Base-by-base conservation (phyloP, 1,139 yeast species). In the Hansenula lynferdii region DNA sequence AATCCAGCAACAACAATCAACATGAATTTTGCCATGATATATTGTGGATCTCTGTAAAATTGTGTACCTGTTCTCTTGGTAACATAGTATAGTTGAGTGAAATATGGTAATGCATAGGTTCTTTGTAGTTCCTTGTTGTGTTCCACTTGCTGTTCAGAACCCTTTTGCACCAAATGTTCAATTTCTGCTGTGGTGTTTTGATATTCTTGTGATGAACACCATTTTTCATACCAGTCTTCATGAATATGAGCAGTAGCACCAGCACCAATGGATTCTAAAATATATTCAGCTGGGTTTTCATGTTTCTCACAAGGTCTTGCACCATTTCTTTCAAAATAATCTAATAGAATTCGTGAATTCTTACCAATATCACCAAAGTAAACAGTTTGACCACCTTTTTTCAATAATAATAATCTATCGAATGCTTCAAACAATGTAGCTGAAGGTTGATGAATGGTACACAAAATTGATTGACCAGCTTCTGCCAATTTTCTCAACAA, bases 201-300 rank as follows among this genome's bases (percentile, higher is more conserved):
- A 45, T 39, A 59, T 40, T 61, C 59, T 7, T 53, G 44, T 20
- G 75, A 69, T 4, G 50, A 40, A 4, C 42, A 47, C 78, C 80
- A 73, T 25, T 69, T 57, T n/a, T 67, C 66, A 51, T 58, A 58
- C 77, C 77, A 72, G 49, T 72, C 68, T 41, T 59, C 54, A 16
- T 54, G 53, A 16, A 65, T 61, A 29, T 56, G 32, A 11, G 77
- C 75, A 54, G 63, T 56, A 6, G 75, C 74, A 69, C 81, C 82
- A n/a, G 81, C 82, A 38, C 81, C 82, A 55, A 78, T 77, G 23
- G 72, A 74, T 46, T 77, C 75, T 49, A 76, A 60, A 56, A 76
- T 73, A 63, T 77, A 76, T 55, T 75, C 82, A 11, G 80, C 82
- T 8, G 82, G 83, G 44, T 77, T 77, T 45, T 72, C 80, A 14